Evolutionary conservation across 352 stramenopile genomes (phyloP), one percentile per base, ranked within the genome.

Genomic region (Pythium myriotylum): DNA sequence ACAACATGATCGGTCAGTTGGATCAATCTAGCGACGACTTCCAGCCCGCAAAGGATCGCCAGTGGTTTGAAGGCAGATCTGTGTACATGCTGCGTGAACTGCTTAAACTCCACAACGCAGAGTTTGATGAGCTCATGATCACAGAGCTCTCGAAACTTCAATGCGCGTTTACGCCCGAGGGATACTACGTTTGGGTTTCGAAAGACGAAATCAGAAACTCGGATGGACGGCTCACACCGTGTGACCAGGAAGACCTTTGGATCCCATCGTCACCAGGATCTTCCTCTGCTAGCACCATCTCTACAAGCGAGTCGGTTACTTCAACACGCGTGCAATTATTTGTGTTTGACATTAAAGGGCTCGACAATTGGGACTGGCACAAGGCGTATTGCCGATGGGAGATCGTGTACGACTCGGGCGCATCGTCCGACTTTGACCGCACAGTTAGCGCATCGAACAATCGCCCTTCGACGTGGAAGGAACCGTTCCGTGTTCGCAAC

Each of bases 1-100:
- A 67, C 52, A 67, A 52, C 27, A 24, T 67, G 10, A 67, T 61
- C 35, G 59, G 56, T 17, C 35, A 37, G 20, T 51, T 66, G 3
- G n/a, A 51, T n/a, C 22, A 51, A 1, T 20, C 20, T n/a, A 40
- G 12, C n/a, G 16, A 6, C 10, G 29, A 35, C 10, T 48, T 32
- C 41, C 26, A 54, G 13, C 29, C 40, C 13, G 17, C 22, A 17
- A 53, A 22, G 22, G 27, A n/a, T 16, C 26, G 12, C 9, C 50
- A 60, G 4, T 42, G 50, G 12, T 35, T 50, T 5, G 32, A 19
- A 17, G 42, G 0, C 0, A 35, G 10, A 35, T 19, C 59, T 0
- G 37, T 16, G 2, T 12, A 3, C 1, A 0, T 66, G 9, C 59
- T 66, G 7, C 41, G 43, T 4, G 59, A 66, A 6, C 35, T 66